Evolutionary conservation across 1,139 yeast genomes (phyloP).

Genomic region (Candida tropicalis): DNA sequence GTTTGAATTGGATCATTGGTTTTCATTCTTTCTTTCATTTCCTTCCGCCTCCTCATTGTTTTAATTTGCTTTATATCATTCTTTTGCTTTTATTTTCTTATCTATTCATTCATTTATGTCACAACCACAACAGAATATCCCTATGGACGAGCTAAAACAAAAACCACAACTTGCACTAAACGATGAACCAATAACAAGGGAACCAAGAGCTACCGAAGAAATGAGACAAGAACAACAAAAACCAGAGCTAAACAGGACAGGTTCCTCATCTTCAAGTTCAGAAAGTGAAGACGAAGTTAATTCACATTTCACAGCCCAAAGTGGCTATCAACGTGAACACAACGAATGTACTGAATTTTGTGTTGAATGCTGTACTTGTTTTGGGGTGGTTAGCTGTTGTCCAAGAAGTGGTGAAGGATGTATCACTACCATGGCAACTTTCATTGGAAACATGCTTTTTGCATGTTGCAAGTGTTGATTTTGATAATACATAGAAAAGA

Average conservation of each 20-base stretch:
- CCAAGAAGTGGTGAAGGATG: constrained; percentile 48
- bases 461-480: constrained; percentile 36
- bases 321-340: constrained; percentile 38
- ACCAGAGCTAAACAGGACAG: constrained; percentile 4
- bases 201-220: constrained; percentile 18
- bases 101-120: not conserved
- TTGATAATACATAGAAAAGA: not conserved
- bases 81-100: not conserved
- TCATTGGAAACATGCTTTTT: constrained; percentile 41
- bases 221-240: constrained; percentile 15
- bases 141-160: constrained; percentile 8
- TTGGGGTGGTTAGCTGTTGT: constrained; percentile 48
- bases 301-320: constrained; percentile 18
- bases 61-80: not conserved
- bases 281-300: constrained; percentile 5
- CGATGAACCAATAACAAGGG: constrained; percentile 15
- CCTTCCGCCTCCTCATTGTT: not conserved
- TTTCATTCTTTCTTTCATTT: not conserved
- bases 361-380: constrained; percentile 40
- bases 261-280: constrained; percentile 6
- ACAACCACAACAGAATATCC: constrained; percentile 2
- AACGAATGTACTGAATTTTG: constrained; percentile 51
- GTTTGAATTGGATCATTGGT: not conserved
- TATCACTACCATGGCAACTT: constrained; percentile 36
- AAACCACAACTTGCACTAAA: constrained; percentile 5